phyloP scores from a whole-genome alignment of 1,139 yeast genomes.

The Blastobotrys capitulatus region DNA sequence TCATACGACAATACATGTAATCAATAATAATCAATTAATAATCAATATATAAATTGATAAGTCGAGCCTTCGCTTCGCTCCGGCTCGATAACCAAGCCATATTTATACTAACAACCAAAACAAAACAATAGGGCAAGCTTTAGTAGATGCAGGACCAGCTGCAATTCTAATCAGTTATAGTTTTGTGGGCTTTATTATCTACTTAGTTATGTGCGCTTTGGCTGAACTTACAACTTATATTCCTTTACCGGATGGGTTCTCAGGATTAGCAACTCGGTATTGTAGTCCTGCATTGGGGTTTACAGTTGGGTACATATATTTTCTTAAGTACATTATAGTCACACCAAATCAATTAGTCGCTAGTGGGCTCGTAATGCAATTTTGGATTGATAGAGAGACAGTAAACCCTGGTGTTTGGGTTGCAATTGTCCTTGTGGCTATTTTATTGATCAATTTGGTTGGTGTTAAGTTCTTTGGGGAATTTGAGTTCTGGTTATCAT shows the following conservation, averaged over 20 bases:
- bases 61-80: too few species aligned
- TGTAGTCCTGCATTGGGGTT: conserved; percentile 67
- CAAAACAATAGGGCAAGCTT: conserved; percentile 30
- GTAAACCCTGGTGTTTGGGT: conserved; percentile 57
- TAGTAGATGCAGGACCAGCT: conserved; percentile 60
- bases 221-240: conserved; percentile 59
- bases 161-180: conserved; percentile 54
- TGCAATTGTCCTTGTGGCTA: conserved; percentile 50
- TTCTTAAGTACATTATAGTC: conserved; percentile 57
- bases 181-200: conserved; percentile 23
- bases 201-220: conserved; percentile 52
- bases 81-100: too few species aligned
- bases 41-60: too few species aligned
- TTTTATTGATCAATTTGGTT: conserved; percentile 48
- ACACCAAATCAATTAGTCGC: conserved; percentile 56
- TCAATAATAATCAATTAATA: too few species aligned
- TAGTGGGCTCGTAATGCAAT: conserved; percentile 47
- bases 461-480: conserved; percentile 64
- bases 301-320: conserved; percentile 68
- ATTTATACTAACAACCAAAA: conserved; percentile 36
- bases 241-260: conserved; percentile 59
- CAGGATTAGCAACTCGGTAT: conserved; percentile 51
- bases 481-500: conserved; percentile 59
- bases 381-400: conserved; percentile 59
- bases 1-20: too few species aligned